These are phyloP conservation scores for Aspergillus pseudoglaucus DNA, from an alignment of 2,329 filamentous ascomycete genomes.

Conservation along the genomic window DNA sequence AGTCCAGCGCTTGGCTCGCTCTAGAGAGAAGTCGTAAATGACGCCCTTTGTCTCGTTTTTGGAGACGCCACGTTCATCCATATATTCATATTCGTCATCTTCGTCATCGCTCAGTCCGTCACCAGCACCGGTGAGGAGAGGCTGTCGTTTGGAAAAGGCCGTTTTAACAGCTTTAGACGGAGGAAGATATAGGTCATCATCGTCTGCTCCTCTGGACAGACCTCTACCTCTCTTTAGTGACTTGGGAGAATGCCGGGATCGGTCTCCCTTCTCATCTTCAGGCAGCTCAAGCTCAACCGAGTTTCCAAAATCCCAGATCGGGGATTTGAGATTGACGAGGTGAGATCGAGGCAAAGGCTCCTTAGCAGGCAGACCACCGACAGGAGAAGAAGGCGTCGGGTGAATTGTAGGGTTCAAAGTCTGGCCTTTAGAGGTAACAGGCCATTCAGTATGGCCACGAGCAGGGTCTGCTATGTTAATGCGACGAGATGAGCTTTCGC, in stretches of 20 bases:
- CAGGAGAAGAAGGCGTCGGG: neutral
- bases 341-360: neutral
- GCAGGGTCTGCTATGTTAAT: neutral
- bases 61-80: slow-evolving; percentile 7
- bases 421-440: neutral
- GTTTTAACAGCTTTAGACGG: neutral
- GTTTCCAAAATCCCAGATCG: neutral
- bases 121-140: neutral
- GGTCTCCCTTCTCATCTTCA: neutral
- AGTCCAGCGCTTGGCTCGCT: slow-evolving; percentile 29
- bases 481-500: no score
- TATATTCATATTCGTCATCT: slow-evolving; percentile 8
- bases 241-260: neutral
- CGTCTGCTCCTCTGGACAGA: neutral
- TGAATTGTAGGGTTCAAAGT: neutral
- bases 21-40: slow-evolving; percentile 21
- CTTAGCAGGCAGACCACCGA: neutral
- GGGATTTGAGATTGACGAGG: neutral
- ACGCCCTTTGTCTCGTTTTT: slow-evolving; percentile 19
- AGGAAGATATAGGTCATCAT: slow-evolving; percentile 1
- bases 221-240: neutral
- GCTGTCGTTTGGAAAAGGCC: neutral
- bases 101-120: slow-evolving; percentile 6
- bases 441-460: neutral
- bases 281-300: neutral